phyloP scores from a whole-genome alignment of 192 early-diverging fungal genomes.

The Coemansia aciculifera region DNA sequence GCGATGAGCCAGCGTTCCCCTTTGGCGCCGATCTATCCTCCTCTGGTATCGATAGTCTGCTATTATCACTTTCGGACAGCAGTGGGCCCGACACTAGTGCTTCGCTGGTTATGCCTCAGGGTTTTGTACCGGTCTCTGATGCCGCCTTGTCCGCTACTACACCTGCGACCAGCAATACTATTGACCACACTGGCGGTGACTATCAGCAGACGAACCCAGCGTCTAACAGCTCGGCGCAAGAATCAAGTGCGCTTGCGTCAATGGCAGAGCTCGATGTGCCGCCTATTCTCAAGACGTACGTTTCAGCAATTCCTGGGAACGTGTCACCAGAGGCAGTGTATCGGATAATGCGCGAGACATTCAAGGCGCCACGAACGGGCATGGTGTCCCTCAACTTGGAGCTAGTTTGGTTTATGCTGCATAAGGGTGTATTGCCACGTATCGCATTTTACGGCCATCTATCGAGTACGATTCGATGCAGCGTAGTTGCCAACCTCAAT shows the following conservation, averaged over 20 bases:
- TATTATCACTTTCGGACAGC: slow-evolving; percentile 6
- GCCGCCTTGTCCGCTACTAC: not conserved
- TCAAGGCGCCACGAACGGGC: slow-evolving; percentile 49
- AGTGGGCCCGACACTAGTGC: not conserved
- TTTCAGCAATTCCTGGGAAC: slow-evolving; percentile 29
- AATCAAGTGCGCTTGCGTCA: not conserved
- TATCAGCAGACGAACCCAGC: not conserved
- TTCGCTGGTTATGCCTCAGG: not conserved
- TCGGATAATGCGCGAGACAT: slow-evolving; percentile 49
- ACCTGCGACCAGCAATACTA: not conserved
- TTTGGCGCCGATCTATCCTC: slow-evolving; percentile 8
- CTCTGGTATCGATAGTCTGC: not conserved
- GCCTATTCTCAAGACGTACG: slow-evolving; percentile 33
- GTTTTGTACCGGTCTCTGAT: not conserved
- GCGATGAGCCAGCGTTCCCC: slow-evolving; percentile 32
- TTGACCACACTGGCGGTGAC: not conserved
- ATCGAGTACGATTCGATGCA: slow-evolving; percentile 48
- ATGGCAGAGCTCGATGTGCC: slow-evolving; percentile 17
- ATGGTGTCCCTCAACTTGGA: slow-evolving; percentile 52
- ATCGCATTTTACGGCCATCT: slow-evolving; percentile 44
- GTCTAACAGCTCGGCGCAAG: not conserved
- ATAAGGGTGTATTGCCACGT: slow-evolving; percentile 48
- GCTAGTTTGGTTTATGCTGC: slow-evolving; percentile 53
- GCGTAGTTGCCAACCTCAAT: slow-evolving; percentile 35
- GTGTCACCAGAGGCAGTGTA: slow-evolving; percentile 32